phyloP scores from a whole-genome alignment of 768 basidiomycete genomes.

The Kwoniella newhampshirensis region DNA sequence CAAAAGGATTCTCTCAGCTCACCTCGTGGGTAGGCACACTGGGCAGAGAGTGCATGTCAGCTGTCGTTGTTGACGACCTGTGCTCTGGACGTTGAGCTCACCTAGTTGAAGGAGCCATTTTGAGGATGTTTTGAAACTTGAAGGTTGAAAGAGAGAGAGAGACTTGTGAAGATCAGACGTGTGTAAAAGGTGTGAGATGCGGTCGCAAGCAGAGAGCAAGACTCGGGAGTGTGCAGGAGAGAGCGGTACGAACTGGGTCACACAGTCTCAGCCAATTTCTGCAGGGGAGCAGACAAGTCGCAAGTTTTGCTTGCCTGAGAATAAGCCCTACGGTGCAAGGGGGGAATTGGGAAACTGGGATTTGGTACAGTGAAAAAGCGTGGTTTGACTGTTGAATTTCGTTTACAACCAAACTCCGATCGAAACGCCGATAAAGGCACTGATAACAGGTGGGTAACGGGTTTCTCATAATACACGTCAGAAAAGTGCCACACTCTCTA shows the following conservation, averaged over 20 bases:
- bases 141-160: slow-evolving; percentile 30
- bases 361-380: neutral
- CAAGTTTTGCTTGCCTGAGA: too few species aligned
- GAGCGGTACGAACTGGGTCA: neutral
- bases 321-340: too few species aligned
- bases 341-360: too few species aligned
- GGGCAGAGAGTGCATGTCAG: neutral
- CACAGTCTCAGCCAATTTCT: too few species aligned
- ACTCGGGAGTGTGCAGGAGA: neutral
- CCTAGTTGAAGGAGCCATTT: slow-evolving; percentile 52
- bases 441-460: slow-evolving; percentile 5
- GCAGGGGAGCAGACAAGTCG: too few species aligned
- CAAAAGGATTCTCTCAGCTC: slow-evolving; percentile 24
- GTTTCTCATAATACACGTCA: slow-evolving; percentile 19
- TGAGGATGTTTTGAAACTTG: slow-evolving; percentile 21
- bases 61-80: neutral
- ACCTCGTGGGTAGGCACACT: slow-evolving; percentile 48
- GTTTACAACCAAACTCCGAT: slow-evolving; percentile 20
- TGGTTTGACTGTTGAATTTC: slow-evolving; percentile 28
- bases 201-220: too few species aligned
- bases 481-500: slow-evolving; percentile 19
- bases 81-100: slow-evolving; percentile 2
- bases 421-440: slow-evolving; percentile 10
- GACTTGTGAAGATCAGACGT: slow-evolving; percentile 1
- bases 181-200: too few species aligned